Conservation (phyloP, 2,329 filamentous ascomycete genomes). For the Juglanconis juglandina region DNA sequence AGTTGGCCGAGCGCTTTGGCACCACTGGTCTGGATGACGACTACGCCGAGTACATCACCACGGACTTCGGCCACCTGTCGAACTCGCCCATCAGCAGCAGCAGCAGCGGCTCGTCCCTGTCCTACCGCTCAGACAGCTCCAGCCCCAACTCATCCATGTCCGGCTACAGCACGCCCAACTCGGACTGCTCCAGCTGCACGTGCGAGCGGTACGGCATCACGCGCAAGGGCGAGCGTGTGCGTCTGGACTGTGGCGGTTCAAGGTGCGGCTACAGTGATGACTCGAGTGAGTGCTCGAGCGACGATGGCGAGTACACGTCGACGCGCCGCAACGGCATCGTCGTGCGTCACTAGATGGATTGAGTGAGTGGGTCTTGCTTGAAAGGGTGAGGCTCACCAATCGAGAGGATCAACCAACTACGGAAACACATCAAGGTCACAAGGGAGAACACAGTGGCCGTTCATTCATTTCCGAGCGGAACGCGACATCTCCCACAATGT, state of each 20-base stretch:
- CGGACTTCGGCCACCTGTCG: slow-evolving; percentile 49
- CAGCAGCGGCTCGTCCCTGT: slow-evolving; percentile 60
- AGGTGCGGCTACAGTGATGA: slow-evolving; percentile 81
- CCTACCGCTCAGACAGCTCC: slow-evolving; percentile 70
- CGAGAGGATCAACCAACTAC: slow-evolving; percentile 19
- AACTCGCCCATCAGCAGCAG: slow-evolving; percentile 60
- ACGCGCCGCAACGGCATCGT: slow-evolving; percentile 64
- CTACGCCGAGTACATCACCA: slow-evolving; percentile 54
- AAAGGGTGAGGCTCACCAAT: slow-evolving; percentile 25
- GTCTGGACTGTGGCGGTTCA: slow-evolving; percentile 88
- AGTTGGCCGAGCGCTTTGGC: slow-evolving; percentile 73
- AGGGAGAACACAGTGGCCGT: slow-evolving; percentile 25
- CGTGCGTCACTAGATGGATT: slow-evolving; percentile 38
- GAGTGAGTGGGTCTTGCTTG: slow-evolving; percentile 17
- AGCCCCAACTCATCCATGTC: slow-evolving; percentile 70
- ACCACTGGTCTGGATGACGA: slow-evolving; percentile 56
- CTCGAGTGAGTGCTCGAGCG: slow-evolving; percentile 66
- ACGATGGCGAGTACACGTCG: slow-evolving; percentile 54
- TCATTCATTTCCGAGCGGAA: slow-evolving; percentile 31
- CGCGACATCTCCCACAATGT: slow-evolving; percentile 19
- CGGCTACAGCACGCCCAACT: slow-evolving; percentile 75
- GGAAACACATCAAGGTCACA: slow-evolving; percentile 20
- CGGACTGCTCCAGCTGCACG: slow-evolving; percentile 75
- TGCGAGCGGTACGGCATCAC: slow-evolving; percentile 98
- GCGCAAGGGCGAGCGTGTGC: slow-evolving; percentile 85